Evolutionary conservation across 1,284 basidiomycete species (phyloP).

Genomic region (Cryptococcus maquisensis): DNA sequence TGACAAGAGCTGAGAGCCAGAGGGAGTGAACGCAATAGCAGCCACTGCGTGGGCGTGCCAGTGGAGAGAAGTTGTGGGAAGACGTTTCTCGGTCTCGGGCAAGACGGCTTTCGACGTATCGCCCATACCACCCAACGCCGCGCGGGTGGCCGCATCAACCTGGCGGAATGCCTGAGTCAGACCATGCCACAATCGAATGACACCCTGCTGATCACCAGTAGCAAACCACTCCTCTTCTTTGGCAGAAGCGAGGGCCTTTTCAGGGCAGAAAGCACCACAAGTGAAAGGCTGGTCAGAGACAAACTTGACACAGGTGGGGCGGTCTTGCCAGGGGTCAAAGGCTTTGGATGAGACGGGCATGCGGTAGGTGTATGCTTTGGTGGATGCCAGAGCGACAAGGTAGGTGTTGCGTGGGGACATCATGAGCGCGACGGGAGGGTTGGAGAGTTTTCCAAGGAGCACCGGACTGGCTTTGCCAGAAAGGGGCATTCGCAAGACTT

Average conservation of each 20-base stretch:
- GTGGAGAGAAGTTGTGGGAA: constrained; percentile 78
- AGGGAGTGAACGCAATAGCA: constrained; percentile 78
- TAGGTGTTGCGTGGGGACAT: constrained; percentile 68
- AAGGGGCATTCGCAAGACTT: constrained; percentile 24
- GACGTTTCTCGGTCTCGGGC: constrained; percentile 31
- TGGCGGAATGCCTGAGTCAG: constrained; percentile 58
- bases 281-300: constrained; percentile 61
- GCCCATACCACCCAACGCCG: constrained; percentile 9
- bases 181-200: constrained; percentile 89
- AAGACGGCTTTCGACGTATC: constrained; percentile 9
- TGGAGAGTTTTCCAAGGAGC: constrained; percentile 32
- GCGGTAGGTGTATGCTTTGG: constrained; percentile 78
- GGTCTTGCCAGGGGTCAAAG: constrained; percentile 20
- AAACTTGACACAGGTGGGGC: constrained; percentile 68
- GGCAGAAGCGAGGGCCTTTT: constrained; percentile 25
- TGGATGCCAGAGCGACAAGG: constrained; percentile 73
- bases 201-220: constrained; percentile 82
- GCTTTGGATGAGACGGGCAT: constrained; percentile 35
- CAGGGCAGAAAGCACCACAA: constrained; percentile 82
- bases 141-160: constrained; percentile 25
- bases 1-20: constrained; percentile 87
- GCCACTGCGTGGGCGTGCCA: constrained; percentile 98
- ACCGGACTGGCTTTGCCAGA: constrained; percentile 7
- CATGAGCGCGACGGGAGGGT: constrained; percentile 49
- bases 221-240: constrained; percentile 79